A percentile compares a stretch with the other conserved stretches of the same genome.
These are phyloP conservation scores for Parachaetomium inaequale DNA, from an alignment of 495 filamentous ascomycete genomes.

Conservation along the genomic window DNA sequence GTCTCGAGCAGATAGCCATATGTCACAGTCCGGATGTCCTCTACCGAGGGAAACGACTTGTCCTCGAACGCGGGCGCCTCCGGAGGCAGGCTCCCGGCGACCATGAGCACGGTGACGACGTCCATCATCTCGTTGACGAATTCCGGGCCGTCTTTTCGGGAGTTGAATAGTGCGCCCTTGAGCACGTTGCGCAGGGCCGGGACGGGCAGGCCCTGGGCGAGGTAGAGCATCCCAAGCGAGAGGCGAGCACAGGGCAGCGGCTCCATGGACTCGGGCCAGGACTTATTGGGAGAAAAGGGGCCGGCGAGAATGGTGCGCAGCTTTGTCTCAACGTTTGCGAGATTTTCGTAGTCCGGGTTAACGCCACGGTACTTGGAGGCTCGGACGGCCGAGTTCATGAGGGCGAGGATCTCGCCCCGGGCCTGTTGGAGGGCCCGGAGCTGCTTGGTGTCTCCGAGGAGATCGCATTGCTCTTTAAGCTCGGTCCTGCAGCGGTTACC, in stretches of 20 bases:
- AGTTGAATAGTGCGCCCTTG: constrained; percentile 19
- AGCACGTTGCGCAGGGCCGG: constrained; percentile 22
- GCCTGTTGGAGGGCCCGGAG: constrained; percentile 4
- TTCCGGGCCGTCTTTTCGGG: constrained; percentile 10
- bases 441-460: not conserved
- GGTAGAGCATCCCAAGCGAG: constrained; percentile 19
- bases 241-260: constrained; percentile 23
- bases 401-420: constrained; percentile 13
- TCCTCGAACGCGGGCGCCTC: constrained; percentile 8
- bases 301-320: constrained; percentile 12
- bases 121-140: constrained; percentile 28
- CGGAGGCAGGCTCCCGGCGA: not conserved
- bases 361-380: constrained; percentile 19
- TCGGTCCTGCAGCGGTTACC: constrained; percentile 27
- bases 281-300: not conserved
- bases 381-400: constrained; percentile 13
- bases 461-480: not conserved
- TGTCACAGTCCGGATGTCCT: constrained; percentile 18
- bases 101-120: constrained; percentile 13
- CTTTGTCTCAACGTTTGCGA: constrained; percentile 16
- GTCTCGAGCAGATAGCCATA: constrained; percentile 23
- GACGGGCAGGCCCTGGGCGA: constrained; percentile 14
- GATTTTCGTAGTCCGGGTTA: constrained; percentile 16
- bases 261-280: constrained; percentile 26
- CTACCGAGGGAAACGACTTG: constrained; percentile 7